Base-by-base conservation (phyloP, 2,329 filamentous ascomycete species). In the Pezicula neosporulosa region DNA sequence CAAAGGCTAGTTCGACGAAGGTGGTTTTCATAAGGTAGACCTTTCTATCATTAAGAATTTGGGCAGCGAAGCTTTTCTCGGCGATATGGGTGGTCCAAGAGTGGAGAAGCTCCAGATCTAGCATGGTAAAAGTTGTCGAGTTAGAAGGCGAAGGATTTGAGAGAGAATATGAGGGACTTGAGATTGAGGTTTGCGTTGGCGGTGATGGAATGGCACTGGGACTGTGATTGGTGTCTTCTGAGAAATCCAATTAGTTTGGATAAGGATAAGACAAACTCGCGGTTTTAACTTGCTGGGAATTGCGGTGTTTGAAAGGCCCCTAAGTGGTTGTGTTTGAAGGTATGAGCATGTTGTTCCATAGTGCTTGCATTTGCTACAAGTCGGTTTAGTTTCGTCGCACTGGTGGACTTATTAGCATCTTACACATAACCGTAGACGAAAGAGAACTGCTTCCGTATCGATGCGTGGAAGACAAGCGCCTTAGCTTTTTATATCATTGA, bases 51-150 rank as follows among this genome's bases (percentile, higher is more conserved):
- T 10, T 10, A 45, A 9, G 21, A 49, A 52, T 19, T 60, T 57
- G n/a, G 57, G 30, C 30, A 33, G 9, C 18, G 21, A 59, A 63
- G 45, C 45, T 62, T 41, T 47, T 27, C 24, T 27, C 55, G 44
- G 69, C 67, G 4, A 70, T 72, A 10, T 64, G 64, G 56, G 71
- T 72, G 24, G 73, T 66, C 56, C 73, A 75, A 44, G 71, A 60
- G 52, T 77, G 70, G 41, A 71, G 64, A 19, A 77, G 56, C 50
- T 76, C 74, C 8, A 76, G 60, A 33, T 70, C 72, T n/a, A 68
- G 58, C n/a, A 70, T 59, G 27, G 57, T 58, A 44, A 62, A 64
- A 30, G 27, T 49, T n/a, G 8, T 33, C 19, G 43, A 4, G 36
- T 4, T 44, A 35, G 8, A 15, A 19, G 8, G 36, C 10, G 35